Base-by-base conservation (phyloP, 2,329 filamentous ascomycete genomes). In the Talaromyces sp. region DNA sequence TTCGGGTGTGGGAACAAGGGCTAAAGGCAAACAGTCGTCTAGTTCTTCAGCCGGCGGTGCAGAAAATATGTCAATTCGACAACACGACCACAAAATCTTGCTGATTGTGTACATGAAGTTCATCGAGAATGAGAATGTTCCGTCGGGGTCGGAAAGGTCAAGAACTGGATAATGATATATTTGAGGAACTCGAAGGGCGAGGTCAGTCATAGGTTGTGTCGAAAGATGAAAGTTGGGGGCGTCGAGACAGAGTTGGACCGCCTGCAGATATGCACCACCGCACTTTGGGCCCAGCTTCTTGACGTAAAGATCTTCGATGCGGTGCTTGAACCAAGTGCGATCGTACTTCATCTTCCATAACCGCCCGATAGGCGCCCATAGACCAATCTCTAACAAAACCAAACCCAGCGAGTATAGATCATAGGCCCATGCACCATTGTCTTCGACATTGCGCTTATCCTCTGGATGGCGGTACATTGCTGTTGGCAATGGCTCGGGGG, bases 261-360 rank as follows among this genome's bases (percentile, higher is more conserved):
- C 80, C 56, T 83, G 80, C 74, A 86, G 82, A 63, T 86, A 87
- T 2, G 81, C 78, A 33, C 77, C 83, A n/a, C 85, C 84, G 64
- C 84, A 86, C 66, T 85, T 86, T 0, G 81, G 79, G 2, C 80
- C 82, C 29, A 87, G 70, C 56, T 84, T 84, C 30, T 83, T 80
- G 39, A 85, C 79, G 63, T 85, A 87, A 1, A 86, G 77, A 59
- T 82, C 82, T 65, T 86, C 82, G n/a, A 87, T 76, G 33, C 84
- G 76, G 45, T 82, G 75, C 65, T 86, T 86, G 73, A 87, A 87
- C 70, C 85, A 83, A 16, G 76, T 72, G 17, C 83, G 77, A 20
- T 80, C 80, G 65, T 87, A 87, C 64, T 86, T 86, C 55, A 80
- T 74, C 63, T 87, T 87, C 81, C 83, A 87, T 17, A 87, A 67